These are phyloP conservation scores for Myriosclerotinia duriaeana DNA, from an alignment of 2,329 filamentous ascomycete genomes.

Conservation along the genomic window DNA sequence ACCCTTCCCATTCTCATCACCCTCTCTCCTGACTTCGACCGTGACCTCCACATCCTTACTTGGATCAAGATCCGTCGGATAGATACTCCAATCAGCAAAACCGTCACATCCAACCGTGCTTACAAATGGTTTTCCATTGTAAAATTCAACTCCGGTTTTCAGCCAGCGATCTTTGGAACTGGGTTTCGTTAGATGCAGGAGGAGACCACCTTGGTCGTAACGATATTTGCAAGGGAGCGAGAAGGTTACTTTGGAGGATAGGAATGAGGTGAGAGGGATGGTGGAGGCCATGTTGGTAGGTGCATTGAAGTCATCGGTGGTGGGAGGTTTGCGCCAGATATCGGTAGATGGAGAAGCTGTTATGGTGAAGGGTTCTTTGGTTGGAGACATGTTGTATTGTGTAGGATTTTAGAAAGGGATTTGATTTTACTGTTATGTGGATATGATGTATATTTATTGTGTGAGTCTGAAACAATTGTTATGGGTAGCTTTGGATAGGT, in stretches of 20 bases:
- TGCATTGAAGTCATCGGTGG: slow-evolving; percentile 19
- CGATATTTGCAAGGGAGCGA: slow-evolving; percentile 9
- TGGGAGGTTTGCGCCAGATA: slow-evolving; percentile 22
- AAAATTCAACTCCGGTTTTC: slow-evolving; percentile 20
- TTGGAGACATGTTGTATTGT: slow-evolving; percentile 2
- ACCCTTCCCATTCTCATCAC: slow-evolving; percentile 3
- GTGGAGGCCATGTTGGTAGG: neutral
- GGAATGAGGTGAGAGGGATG: slow-evolving; percentile 11
- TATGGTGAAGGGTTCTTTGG: slow-evolving; percentile 17
- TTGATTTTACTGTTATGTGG: neutral
- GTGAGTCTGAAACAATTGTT: neutral
- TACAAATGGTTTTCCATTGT: slow-evolving; percentile 4
- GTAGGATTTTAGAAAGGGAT: too few relatives aligned
- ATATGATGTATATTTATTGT: neutral
- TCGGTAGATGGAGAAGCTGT: slow-evolving; percentile 6
- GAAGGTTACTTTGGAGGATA: slow-evolving; percentile 11
- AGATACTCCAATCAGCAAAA: slow-evolving; percentile 19
- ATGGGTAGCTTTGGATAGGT: neutral
- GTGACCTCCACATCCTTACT: slow-evolving; percentile 13
- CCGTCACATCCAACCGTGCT: slow-evolving; percentile 18
- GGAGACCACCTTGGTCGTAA: slow-evolving; percentile 21
- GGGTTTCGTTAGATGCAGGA: slow-evolving; percentile 7
- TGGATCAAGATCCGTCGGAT: neutral
- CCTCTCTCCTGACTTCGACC: slow-evolving; percentile 17
- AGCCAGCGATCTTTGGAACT: slow-evolving; percentile 13